These are phyloP conservation scores for Helianthus tuberosus DNA, from an alignment of 129 eudicot genomes.

Conservation along the genomic window DNA sequence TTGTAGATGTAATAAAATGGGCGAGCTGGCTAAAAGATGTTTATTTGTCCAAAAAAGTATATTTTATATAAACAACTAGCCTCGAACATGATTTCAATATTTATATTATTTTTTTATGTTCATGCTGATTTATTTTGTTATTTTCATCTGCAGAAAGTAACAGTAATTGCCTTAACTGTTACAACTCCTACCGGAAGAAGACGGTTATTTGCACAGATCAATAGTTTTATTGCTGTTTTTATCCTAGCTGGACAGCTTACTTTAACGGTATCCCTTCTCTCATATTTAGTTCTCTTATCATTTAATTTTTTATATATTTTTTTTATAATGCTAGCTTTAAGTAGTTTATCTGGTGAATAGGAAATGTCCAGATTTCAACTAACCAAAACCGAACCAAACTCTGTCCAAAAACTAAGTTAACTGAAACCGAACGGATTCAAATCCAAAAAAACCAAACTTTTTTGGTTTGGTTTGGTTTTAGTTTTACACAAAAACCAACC, in stretches of 20 bases:
- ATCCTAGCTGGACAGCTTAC: slow-evolving; percentile 94
- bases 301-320: background rate
- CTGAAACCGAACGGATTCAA: background rate
- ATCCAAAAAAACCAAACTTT: background rate
- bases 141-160: slow-evolving; percentile 71
- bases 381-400: background rate
- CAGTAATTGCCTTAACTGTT: slow-evolving; percentile 77
- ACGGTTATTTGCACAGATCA: slow-evolving; percentile 87
- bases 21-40: background rate
- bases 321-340: background rate
- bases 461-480: background rate
- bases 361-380: background rate
- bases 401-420: background rate
- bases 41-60: background rate
- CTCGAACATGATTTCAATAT: background rate
- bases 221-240: slow-evolving; percentile 90
- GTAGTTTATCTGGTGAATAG: background rate
- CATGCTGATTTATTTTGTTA: slow-evolving; percentile 15
- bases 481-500: background rate
- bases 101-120: background rate
- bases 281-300: slow-evolving; percentile 6
- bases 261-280: slow-evolving; percentile 64
- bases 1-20: background rate
- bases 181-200: slow-evolving; percentile 78
- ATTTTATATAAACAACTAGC: background rate